phyloP scores from a whole-genome alignment of 768 basidiomycete species.

The Suillus subaureus region DNA sequence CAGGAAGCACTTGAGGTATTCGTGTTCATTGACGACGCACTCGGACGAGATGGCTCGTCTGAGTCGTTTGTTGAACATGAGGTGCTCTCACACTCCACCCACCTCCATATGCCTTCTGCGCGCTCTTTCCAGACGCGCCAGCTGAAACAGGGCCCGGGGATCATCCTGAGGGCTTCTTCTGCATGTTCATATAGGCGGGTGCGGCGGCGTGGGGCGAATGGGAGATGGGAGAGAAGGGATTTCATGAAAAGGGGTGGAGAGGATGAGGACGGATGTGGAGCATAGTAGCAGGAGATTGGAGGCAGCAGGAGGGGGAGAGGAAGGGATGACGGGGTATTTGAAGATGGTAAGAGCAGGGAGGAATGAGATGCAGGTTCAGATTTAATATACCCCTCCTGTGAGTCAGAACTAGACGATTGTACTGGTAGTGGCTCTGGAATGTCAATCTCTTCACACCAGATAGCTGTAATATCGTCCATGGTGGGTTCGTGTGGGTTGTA shows the following conservation, averaged over 20 bases:
- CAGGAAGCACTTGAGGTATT: background rate
- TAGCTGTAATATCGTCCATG: slow-evolving; percentile 55
- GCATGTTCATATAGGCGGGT: slow-evolving; percentile 41
- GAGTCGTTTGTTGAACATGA: slow-evolving; percentile 4
- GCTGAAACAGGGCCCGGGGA: slow-evolving; percentile 47
- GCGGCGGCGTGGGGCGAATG: slow-evolving; percentile 39
- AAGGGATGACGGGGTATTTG: slow-evolving; percentile 15
- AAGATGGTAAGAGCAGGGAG: slow-evolving; percentile 16
- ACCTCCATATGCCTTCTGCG: slow-evolving; percentile 45
- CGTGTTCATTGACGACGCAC: slow-evolving; percentile 6
- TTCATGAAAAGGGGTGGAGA: slow-evolving; percentile 39
- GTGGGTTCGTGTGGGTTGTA: slow-evolving; percentile 22
- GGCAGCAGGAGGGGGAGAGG: slow-evolving; percentile 29
- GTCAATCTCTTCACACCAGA: slow-evolving; percentile 64
- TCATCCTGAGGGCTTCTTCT: slow-evolving; percentile 46
- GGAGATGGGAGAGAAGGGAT: slow-evolving; percentile 42
- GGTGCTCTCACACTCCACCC: slow-evolving; percentile 35
- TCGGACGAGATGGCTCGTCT: slow-evolving; percentile 3
- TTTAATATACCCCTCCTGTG: slow-evolving; percentile 31
- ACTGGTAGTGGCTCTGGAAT: slow-evolving; percentile 23
- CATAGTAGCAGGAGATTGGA: slow-evolving; percentile 21
- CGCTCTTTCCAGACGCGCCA: slow-evolving; percentile 48
- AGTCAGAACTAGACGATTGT: slow-evolving; percentile 18
- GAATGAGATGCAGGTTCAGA: slow-evolving; percentile 34
- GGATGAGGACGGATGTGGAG: slow-evolving; percentile 23